Conservation (phyloP, 1,284 basidiomycete genomes). For the Cerioporus squamosus region DNA sequence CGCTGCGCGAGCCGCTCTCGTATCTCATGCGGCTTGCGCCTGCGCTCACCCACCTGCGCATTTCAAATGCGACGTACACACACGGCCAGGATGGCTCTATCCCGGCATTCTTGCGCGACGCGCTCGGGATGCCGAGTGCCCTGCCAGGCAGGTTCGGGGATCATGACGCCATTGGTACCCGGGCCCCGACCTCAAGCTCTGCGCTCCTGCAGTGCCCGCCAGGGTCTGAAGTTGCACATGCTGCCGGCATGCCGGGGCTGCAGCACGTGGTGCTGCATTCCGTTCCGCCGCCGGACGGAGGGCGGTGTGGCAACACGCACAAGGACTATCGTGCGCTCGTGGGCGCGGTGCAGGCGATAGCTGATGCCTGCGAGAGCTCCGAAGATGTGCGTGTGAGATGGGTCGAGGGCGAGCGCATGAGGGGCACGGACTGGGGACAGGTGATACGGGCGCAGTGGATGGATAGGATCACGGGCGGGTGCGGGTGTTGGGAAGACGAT, state of each 20-base stretch:
- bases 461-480: conserved; percentile 12
- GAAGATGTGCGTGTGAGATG: conserved; percentile 2
- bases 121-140: conserved; percentile 6
- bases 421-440: conserved; percentile 12
- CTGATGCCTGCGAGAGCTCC: conserved; percentile 10
- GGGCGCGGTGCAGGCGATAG: conserved; percentile 10
- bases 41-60: conserved; percentile 19
- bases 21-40: conserved; percentile 18
- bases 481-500: conserved; percentile 9
- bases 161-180: not conserved
- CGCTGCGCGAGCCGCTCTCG: conserved; percentile 16
- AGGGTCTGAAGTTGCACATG: not conserved
- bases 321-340: conserved; percentile 13
- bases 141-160: too few species aligned
- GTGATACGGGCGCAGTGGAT: conserved; percentile 12
- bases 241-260: conserved; percentile 4
- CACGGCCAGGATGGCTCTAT: conserved; percentile 17
- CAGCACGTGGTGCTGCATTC: conserved; percentile 17
- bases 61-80: conserved; percentile 24
- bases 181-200: not conserved
- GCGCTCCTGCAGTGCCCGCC: not conserved
- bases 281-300: conserved; percentile 4
- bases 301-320: conserved; percentile 9
- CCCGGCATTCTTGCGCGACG: conserved; percentile 17
- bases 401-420: conserved; percentile 9